Base-by-base conservation (phyloP, 371 early-diverging fungal species). In the Lichtheimia hyalospora region DNA sequence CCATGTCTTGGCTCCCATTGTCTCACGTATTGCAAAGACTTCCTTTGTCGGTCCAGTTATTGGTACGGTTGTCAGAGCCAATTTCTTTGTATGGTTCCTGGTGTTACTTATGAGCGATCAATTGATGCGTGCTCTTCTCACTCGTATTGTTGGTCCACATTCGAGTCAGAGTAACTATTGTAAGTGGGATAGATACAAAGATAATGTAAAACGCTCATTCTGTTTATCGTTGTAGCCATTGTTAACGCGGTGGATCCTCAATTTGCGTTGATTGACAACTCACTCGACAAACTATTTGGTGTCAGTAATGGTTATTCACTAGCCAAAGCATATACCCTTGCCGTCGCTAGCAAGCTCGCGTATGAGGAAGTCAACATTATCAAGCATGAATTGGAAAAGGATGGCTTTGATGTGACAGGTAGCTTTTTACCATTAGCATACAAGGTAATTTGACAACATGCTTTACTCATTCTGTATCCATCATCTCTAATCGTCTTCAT, bases 291-390 rank as follows among this genome's bases (percentile, higher is more conserved):
- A 8, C 28, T 51, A 57, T 34, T 54, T 39, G 52, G 39, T 49
- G 18, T 3, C 23, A 43, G 14, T 54, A 23, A 63, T 52, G 41
- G 66, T 3, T 85, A 85, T 51, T 83, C 83, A 3, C 65, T 77
- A 2, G 66, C 81, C 0, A 68, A 80, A 12, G 85, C 85, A 3
- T 82, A 83, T 40, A 85, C 83, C 1, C 68, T 83, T 3, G 76
- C 81, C 16, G 79, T 83, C 41, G 78, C 82, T 4, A 74, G 81
- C 34, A 82, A 82, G 34, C 61, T 85, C 1, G 85, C 77, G 0
- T 85, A 85, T 48, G 85, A 85, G 53, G 82, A 83, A 52, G 78
- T 83, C 0, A 76, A 73, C 6, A 71, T 85, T 12, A 79, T 85
- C 28, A 76, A 79, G 21, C 79, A 85, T 48, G 85, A 85, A 49